A percentile compares a stretch with the other conserved stretches of the same genome.
Conservation (phyloP, 768 basidiomycete species). For the Butyriboletus loyo region DNA sequence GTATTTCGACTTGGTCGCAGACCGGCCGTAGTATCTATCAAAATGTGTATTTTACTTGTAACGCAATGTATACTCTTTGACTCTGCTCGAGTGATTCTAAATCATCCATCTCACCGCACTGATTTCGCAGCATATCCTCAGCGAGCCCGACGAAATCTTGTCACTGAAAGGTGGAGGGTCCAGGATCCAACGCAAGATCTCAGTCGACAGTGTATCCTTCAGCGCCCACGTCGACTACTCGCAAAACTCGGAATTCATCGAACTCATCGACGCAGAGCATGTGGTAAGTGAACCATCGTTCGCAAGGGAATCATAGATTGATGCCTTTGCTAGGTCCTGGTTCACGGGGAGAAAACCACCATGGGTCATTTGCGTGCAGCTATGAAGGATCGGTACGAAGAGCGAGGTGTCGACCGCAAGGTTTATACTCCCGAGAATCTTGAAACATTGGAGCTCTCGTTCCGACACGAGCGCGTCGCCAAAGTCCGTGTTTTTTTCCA, state of each 20-base stretch:
- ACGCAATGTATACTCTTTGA: constrained; percentile 5
- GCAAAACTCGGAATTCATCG: constrained; percentile 96
- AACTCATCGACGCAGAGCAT: constrained; percentile 84
- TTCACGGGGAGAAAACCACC: constrained; percentile 89
- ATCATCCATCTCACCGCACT: background rate
- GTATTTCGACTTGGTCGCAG: background rate
- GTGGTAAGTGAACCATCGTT: constrained; percentile 51
- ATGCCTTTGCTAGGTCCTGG: constrained; percentile 59
- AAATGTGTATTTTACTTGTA: constrained; percentile 19
- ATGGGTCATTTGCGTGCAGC: constrained; percentile 87
- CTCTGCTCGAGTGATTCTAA: constrained; percentile 4
- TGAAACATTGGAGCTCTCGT: constrained; percentile 80
- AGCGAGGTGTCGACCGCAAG: constrained; percentile 86
- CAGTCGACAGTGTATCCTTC: constrained; percentile 93
- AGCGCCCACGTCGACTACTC: constrained; percentile 95
- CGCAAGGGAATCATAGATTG: background rate
- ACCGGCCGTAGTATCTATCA: background rate
- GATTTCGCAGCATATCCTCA: constrained; percentile 74
- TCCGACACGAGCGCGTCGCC: constrained; percentile 84
- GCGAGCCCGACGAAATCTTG: constrained; percentile 86
- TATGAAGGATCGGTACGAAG: constrained; percentile 79
- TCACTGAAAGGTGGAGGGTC: constrained; percentile 69
- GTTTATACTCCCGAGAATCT: constrained; percentile 92
- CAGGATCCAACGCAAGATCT: constrained; percentile 82
- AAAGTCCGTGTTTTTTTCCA: constrained; percentile 56